Evolutionary conservation across 179 eudicot genomes (phyloP).

Genomic region (Patellifolia procumbens): DNA sequence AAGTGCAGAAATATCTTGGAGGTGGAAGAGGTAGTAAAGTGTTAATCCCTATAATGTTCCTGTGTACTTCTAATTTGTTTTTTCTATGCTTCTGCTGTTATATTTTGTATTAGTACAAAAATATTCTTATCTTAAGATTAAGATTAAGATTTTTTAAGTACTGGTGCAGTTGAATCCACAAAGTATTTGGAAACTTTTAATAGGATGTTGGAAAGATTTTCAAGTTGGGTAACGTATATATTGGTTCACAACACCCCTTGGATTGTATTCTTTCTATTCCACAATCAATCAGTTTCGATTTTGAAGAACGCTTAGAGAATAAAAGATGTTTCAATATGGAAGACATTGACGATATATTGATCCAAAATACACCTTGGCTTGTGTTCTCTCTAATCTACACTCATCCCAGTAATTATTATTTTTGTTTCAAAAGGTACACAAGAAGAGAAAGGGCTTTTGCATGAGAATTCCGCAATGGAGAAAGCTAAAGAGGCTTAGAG

Average conservation of each 20-base stretch:
- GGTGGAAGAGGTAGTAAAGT: constrained; percentile 64
- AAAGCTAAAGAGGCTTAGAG: constrained; percentile 17
- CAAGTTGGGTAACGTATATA: too few relatives aligned
- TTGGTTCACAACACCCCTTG: neutral
- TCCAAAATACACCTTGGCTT: neutral
- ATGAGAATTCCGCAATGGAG: constrained; percentile 5
- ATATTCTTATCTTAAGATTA: neutral
- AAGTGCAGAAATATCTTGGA: constrained; percentile 73
- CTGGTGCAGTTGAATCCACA: neutral
- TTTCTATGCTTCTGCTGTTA: neutral
- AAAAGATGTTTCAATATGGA: neutral
- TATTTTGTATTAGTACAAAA: neutral
- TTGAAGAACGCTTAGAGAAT: neutral
- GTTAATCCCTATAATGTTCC: constrained; percentile 7
- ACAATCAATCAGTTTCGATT: neutral
- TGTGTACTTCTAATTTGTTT: neutral
- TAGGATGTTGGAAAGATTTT: too few relatives aligned
- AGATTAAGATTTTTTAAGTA: too few relatives aligned
- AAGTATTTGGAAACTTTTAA: neutral
- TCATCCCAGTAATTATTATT: neutral
- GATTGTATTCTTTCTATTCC: neutral
- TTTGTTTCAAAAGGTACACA: constrained; percentile 13
- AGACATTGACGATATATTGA: neutral
- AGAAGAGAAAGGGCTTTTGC: constrained; percentile 13
- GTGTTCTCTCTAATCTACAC: neutral